Conservation (phyloP, 1,284 basidiomycete species). For the Marasmius fiardii region DNA sequence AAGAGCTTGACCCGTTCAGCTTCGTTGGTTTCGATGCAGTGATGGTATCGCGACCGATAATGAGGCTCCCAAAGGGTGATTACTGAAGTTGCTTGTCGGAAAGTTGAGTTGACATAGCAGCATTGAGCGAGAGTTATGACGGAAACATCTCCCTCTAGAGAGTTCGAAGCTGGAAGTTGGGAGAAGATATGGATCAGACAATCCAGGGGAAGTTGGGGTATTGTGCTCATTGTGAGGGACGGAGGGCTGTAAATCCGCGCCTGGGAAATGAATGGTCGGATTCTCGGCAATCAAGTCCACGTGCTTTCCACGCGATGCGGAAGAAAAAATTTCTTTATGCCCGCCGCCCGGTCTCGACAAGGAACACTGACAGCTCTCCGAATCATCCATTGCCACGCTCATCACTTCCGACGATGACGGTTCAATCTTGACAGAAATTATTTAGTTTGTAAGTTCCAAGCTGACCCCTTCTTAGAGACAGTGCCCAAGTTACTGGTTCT, state of each 20-base stretch:
- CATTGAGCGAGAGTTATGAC: constrained; percentile 9
- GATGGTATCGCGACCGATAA: constrained; percentile 44
- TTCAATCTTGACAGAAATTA: too few relatives aligned
- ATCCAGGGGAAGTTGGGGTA: constrained; percentile 13
- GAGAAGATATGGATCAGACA: constrained; percentile 12
- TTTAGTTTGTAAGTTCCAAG: too few relatives aligned
- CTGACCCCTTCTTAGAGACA: too few relatives aligned
- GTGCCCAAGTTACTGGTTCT: too few relatives aligned
- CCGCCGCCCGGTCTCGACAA: too few relatives aligned
- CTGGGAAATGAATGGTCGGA: background rate
- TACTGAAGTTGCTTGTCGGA: constrained; percentile 9
- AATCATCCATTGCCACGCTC: too few relatives aligned
- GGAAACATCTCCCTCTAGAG: constrained; percentile 3
- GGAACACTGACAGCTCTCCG: too few relatives aligned
- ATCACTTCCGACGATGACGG: too few relatives aligned
- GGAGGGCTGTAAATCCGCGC: background rate
- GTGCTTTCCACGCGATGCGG: too few relatives aligned
- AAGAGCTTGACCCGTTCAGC: constrained; percentile 25
- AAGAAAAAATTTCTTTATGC: too few relatives aligned
- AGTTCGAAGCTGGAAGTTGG: constrained; percentile 7
- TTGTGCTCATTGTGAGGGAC: background rate
- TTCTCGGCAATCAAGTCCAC: background rate
- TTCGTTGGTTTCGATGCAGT: constrained; percentile 36
- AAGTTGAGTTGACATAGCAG: constrained; percentile 8
- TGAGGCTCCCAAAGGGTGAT: constrained; percentile 46